These are phyloP conservation scores for Inosperma sp. DNA, from an alignment of 768 basidiomycete species.

Conservation along the genomic window DNA sequence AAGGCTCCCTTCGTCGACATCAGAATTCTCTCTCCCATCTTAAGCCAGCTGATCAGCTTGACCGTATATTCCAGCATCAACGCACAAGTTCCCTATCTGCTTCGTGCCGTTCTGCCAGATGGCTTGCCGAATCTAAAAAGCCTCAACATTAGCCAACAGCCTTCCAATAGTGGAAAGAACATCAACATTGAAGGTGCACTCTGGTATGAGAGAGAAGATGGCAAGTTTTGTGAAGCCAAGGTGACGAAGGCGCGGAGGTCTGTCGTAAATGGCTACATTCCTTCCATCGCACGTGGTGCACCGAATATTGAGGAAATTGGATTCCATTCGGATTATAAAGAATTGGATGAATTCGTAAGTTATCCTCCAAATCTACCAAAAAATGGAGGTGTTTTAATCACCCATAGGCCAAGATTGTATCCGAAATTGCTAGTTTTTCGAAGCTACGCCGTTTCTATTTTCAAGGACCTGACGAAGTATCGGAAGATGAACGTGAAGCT, in stretches of 20 bases:
- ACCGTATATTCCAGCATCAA: no score
- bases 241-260: neutral
- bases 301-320: conserved; percentile 15
- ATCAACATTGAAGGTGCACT: conserved; percentile 6
- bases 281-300: conserved; percentile 9
- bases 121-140: conserved; percentile 13
- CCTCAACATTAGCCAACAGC: conserved; percentile 13
- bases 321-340: neutral
- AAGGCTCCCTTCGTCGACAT: no score
- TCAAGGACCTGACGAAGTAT: no score
- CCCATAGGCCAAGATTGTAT: neutral
- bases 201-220: conserved; percentile 17
- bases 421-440: neutral
- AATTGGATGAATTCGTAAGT: neutral
- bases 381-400: neutral
- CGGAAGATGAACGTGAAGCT: neutral
- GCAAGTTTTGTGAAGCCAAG: conserved; percentile 8
- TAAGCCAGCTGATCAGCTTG: no score
- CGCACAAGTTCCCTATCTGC: no score
- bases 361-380: neutral
- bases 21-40: no score
- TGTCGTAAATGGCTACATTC: conserved; percentile 11
- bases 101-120: no score
- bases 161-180: neutral
- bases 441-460: neutral